These are phyloP conservation scores for Sphaerulina musiva DNA, from an alignment of 2,329 filamentous ascomycete genomes.

Conservation along the genomic window DNA sequence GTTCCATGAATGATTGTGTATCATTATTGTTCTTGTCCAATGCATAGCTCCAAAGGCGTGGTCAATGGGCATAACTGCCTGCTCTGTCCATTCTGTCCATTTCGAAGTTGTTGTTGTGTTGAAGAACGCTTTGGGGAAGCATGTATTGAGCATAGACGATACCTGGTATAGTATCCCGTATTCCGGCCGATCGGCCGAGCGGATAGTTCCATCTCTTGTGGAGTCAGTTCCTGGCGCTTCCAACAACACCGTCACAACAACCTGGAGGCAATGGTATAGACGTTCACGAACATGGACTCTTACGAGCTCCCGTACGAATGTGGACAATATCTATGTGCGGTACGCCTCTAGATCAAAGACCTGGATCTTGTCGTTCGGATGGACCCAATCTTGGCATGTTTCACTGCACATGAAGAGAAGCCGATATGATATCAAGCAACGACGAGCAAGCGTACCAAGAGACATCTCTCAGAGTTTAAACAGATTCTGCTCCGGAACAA, in stretches of 20 bases:
- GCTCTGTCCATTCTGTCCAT: neutral
- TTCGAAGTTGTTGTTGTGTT: neutral
- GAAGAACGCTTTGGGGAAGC: neutral
- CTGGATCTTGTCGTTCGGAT: neutral
- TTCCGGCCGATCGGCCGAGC: neutral
- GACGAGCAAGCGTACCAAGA: neutral
- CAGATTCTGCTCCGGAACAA: neutral
- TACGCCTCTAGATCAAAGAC: neutral
- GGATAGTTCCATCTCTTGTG: neutral
- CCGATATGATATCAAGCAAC: neutral
- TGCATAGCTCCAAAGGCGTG: too few species aligned
- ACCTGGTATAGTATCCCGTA: neutral
- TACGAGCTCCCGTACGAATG: neutral
- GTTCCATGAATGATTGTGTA: too few species aligned
- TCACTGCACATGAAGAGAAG: neutral
- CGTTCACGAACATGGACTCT: neutral
- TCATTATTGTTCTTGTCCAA: too few species aligned
- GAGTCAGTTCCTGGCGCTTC: neutral
- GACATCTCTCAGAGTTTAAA: neutral
- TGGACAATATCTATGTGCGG: neutral
- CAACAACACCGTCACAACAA: neutral
- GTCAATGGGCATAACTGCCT: too few species aligned
- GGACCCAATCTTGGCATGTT: conserved; percentile 3
- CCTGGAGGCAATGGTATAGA: neutral
- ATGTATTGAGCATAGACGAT: neutral